Conservation (phyloP, 352 stramenopile species). For the Phytophthora melonis region DNA sequence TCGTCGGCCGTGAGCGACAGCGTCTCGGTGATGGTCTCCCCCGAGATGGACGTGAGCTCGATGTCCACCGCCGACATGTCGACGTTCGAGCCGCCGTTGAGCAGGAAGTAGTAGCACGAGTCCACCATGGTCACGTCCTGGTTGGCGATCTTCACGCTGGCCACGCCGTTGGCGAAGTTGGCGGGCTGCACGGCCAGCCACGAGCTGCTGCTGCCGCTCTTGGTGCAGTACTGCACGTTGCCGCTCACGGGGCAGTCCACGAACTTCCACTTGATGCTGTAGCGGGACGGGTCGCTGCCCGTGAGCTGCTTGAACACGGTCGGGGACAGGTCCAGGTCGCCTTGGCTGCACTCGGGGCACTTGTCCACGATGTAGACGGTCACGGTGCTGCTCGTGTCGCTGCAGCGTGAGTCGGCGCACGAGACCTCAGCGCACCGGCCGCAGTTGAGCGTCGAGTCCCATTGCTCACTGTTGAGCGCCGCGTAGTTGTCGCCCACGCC, state of each 20-base stretch:
- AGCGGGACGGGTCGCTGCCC: conserved; percentile 45
- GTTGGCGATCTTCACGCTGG: conserved; percentile 50
- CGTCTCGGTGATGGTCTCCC: conserved; percentile 62
- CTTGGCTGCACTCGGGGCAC: conserved; percentile 71
- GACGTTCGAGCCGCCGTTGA: conserved; percentile 41
- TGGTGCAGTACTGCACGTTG: conserved; percentile 63
- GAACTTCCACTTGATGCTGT: conserved; percentile 62
- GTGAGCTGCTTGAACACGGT: conserved; percentile 59
- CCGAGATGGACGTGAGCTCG: conserved; percentile 56
- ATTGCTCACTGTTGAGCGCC: conserved; percentile 72
- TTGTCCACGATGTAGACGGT: conserved; percentile 72
- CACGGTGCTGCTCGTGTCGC: conserved; percentile 46
- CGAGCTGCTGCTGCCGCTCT: conserved; percentile 54
- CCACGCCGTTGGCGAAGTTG: conserved; percentile 49
- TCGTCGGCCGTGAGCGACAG: conserved; percentile 48
- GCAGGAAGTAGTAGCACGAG: conserved; percentile 73
- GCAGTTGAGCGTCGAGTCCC: conserved; percentile 64
- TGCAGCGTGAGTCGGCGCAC: conserved; percentile 60
- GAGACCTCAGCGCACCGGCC: conserved; percentile 75
- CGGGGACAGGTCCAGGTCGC: conserved; percentile 65
- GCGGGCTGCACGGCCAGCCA: conserved; percentile 58
- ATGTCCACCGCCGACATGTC: conserved; percentile 52
- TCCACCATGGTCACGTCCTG: conserved; percentile 73
- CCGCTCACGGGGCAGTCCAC: conserved; percentile 54
- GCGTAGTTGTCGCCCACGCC: conserved; percentile 58